phyloP scores from a whole-genome alignment of 2,329 filamentous ascomycete genomes.

The Elsinoe perseae region DNA sequence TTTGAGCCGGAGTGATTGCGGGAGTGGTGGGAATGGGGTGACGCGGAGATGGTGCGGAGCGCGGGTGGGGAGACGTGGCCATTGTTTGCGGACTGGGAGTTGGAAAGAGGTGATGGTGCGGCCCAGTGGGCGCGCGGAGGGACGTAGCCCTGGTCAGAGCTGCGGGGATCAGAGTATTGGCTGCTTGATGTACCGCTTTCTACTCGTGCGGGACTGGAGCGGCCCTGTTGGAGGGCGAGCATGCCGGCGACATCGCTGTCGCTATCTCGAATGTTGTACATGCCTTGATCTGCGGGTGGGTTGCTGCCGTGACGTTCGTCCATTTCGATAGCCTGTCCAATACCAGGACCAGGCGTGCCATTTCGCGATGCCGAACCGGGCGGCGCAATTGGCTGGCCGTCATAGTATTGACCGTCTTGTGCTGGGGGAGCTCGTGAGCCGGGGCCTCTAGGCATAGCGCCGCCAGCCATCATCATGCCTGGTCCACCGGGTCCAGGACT shows the following conservation, averaged over 20 bases:
- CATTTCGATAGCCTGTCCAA: conserved; percentile 72
- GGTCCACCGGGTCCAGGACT: conserved; percentile 22
- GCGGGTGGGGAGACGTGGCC: conserved; percentile 16
- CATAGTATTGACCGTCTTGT: conserved; percentile 25
- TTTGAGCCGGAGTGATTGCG: conserved; percentile 35
- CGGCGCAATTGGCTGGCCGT: conserved; percentile 29
- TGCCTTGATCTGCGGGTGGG: conserved; percentile 20
- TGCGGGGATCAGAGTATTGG: conserved; percentile 54
- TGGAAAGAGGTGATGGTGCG: conserved; percentile 17
- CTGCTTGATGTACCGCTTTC: conserved; percentile 64
- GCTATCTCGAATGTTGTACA: conserved; percentile 48
- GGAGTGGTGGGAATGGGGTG: conserved; percentile 19
- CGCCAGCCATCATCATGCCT: conserved; percentile 20
- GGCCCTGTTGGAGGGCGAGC: conserved; percentile 60
- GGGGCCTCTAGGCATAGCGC: conserved; percentile 29
- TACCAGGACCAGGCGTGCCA: conserved; percentile 18
- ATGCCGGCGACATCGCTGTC: conserved; percentile 67
- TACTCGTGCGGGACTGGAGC: conserved; percentile 52
- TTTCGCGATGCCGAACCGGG: conserved; percentile 18
- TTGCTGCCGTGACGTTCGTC: conserved; percentile 57
- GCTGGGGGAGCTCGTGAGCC: conserved; percentile 36
- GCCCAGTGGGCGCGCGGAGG: conserved; percentile 43
- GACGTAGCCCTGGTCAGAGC: conserved; percentile 32
- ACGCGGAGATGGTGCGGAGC: conserved; percentile 22
- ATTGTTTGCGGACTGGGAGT: conserved; percentile 16